phyloP scores from a whole-genome alignment of 768 basidiomycete genomes.

The Cubamyces lactineus region DNA sequence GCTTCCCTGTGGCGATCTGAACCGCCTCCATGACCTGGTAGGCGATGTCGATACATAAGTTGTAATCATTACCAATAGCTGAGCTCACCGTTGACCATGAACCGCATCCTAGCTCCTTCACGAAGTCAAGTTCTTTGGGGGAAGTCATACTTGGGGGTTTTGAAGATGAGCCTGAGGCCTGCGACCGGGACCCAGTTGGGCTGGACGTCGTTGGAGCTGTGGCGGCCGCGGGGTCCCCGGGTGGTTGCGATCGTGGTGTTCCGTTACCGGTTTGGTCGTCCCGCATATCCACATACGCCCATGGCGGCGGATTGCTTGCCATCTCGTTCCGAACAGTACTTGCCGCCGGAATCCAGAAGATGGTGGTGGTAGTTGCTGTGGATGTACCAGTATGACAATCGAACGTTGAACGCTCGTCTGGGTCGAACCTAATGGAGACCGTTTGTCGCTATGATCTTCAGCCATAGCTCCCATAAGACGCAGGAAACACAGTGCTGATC shows the following conservation, averaged over 20 bases:
- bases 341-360: neutral
- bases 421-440: too few relatives aligned
- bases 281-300: conserved; percentile 14
- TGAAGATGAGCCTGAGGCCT: neutral
- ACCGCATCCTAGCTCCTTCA: conserved; percentile 18
- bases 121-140: conserved; percentile 15
- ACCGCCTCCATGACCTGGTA: conserved; percentile 20
- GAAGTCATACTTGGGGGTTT: conserved; percentile 8
- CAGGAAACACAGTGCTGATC: too few relatives aligned
- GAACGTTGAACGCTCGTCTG: too few relatives aligned
- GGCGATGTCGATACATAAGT: neutral
- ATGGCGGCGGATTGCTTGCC: conserved; percentile 7
- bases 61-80: neutral
- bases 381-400: too few relatives aligned
- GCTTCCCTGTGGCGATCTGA: conserved; percentile 11
- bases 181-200: neutral
- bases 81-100: conserved; percentile 21
- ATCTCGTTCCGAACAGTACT: neutral
- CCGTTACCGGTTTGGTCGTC: neutral
- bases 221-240: conserved; percentile 3
- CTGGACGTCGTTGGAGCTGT: conserved; percentile 15
- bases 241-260: neutral
- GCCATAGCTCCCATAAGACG: too few relatives aligned
- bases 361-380: too few relatives aligned
- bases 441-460: too few relatives aligned